Base-by-base conservation (phyloP, 345 rosid species). In the Erysimum cheiranthoides region DNA sequence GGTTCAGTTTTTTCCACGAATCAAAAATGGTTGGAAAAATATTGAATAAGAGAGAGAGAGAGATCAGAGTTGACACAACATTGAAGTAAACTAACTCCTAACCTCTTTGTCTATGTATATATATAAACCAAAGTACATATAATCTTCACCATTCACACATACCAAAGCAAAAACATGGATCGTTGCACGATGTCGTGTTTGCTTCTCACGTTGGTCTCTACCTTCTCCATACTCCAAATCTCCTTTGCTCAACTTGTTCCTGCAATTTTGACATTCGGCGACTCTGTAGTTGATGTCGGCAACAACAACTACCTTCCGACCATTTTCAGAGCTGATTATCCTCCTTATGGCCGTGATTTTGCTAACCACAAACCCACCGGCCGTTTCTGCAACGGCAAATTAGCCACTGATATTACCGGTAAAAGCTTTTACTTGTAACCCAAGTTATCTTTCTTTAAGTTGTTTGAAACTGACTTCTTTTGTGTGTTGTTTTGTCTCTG, bases 261-360 rank as follows among this genome's bases (percentile, higher is more conserved):
- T 3, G 96, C 91, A 0, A 83, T 94, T 62, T 76, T 89, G 0
- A 85, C 87, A 10, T 94, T 94, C 18, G 98, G 98, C 0, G 97
- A 94, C 71, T 94, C 97, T 0, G 88, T 89, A 0, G 97, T 89
- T 1, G 98, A 94, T 84, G 97, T 90, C 9, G 98, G 97, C 17
- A 94, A 94, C 85, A 94, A 94, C 74, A 80, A 92, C 86, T 85
- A 94, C 61, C 93, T 94, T 68, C 84, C 86, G 1, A 94, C 97
- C 5, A 18, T 90, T 71, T 90, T 84, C 81, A 89, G 63, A 86
- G 97, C 97, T 10, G 79, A 94, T 38, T 90, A 86, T 78, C 98
- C 97, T 81, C 98, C 97, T 68, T 92, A 90, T 67, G 98, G 97
- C 42, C 88, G 95, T 56, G 98, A 94, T 74, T 92, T 94, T 10